Base-by-base conservation (phyloP, 2,329 filamentous ascomycete species). In the Myriangium duriaei region DNA sequence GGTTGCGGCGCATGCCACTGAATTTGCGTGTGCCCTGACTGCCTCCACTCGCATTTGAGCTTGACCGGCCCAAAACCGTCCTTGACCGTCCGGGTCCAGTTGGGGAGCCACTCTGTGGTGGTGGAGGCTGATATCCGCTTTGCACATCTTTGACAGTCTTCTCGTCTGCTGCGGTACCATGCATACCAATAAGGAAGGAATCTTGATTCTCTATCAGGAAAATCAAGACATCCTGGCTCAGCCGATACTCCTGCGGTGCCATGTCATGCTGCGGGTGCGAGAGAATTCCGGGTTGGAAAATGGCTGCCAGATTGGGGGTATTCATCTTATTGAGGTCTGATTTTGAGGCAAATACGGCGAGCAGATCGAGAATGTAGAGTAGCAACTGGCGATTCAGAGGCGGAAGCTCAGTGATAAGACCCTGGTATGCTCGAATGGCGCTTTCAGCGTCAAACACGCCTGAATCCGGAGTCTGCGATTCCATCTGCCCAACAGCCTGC, bases 181-280 rank as follows among this genome's bases (percentile, higher is more conserved):
- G 84, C 91, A 98, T 98, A 39, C 91, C 91, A 47, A 98, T 92
- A 47, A 98, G 67, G 67, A 98, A 98, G 59, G 94, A 84, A 53
- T 98, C 91, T 58, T 98, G 91, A 52, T 98, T 94, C 55, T 96
- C 87, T 48, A 98, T 98, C 49, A 98, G 65, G 59, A 98, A 98
- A 35, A 98, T 94, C 46, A 98, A 72, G 13, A 98, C 88, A 51
- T 91, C 88, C 67, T 98, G 91, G 55, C 92, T 96, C 4, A 98
- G 67, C 19, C 85, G 79, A 57, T 98, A 98, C 54, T 96, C 88
- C 41, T 82, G 75, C 0, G 91, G 91, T 1, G 85, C 79, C 88
- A 98, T 96, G 53, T 93, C 87, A 57, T 98, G 91, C 42, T 74
- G 68, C 1, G 91, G 91, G 57, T 98, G 91, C 2, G 87, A 95